Percentiles rank a stretch among this genome's conserved stretches.
Conservation (phyloP, 345 rosid species). For the Geranium brycei region DNA sequence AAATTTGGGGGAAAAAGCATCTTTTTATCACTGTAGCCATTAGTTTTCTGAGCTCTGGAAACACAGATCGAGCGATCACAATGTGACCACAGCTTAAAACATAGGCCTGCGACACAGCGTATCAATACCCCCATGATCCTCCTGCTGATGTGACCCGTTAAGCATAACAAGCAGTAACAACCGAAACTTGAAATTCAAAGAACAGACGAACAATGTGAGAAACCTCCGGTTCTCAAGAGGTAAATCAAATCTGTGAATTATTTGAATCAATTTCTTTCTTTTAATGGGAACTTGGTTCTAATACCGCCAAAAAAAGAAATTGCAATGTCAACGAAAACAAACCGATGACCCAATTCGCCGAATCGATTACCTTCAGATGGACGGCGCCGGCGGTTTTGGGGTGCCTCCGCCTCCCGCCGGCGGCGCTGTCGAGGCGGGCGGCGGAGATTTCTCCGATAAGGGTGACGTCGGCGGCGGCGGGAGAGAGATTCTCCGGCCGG, state of each 20-base stretch:
- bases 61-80: conserved; percentile 2
- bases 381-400: conserved; percentile 69
- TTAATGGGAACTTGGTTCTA: not conserved
- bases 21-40: not conserved
- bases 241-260: not conserved
- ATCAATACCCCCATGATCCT: conserved; percentile 23
- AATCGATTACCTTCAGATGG: conserved; percentile 54
- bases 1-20: not conserved
- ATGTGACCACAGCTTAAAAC: conserved; percentile 41
- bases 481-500: conserved; percentile 45
- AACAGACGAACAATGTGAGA: conserved; percentile 15
- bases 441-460: conserved; percentile 66
- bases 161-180: conserved; percentile 60
- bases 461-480: conserved; percentile 46
- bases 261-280: not conserved
- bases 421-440: conserved; percentile 43
- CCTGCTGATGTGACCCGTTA: conserved; percentile 99
- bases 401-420: conserved; percentile 34
- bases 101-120: conserved; percentile 37
- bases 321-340: not conserved
- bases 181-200: conserved; percentile 20
- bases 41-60: not conserved
- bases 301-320: no score
- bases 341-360: not conserved
- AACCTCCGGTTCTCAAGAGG: conserved; percentile 18